Evolutionary conservation across 306 rosid genomes (phyloP), one percentile per base, ranked within the genome.

Genomic region (Vachellia pachyceras): DNA sequence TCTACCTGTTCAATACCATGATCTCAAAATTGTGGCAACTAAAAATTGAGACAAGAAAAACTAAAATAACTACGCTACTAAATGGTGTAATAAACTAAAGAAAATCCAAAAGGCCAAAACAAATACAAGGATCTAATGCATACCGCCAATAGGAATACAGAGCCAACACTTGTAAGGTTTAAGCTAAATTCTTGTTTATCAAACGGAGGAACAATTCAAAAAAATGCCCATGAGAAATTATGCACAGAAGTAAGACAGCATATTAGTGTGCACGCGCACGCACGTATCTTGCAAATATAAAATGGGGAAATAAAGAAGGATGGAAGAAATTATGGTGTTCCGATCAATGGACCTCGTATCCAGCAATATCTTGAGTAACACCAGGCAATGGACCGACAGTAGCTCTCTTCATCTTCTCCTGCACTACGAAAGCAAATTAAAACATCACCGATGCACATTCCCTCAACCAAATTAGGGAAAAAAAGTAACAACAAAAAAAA

Each of bases 301-400:
- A 50, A 46, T 46, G 52, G 17, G 52, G 52, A 46, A n/a, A 54
- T 23, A 22, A 41, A 57, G 10, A 20, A 55, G 37, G 40, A 11
- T 55, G 20, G 44, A 54, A 50, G 49, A 50, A 57, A 60, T 33
- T 35, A 35, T 46, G 42, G 15, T 20, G 47, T 73, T 40, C 46
- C 37, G 70, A 58, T 39, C 73, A 79, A 47, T 11, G 61, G 22
- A 94, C 97, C 97, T 92, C 91, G 77, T 69, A 94, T 75, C 98
- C 98, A 29, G 98, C 93, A 85, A 94, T 94, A 79, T 91, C 98
- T 86, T 92, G 98, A 75, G 98, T 91, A 81, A 94, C 97, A 83
- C 98, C 97, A 41, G 97, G 98, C 83, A 92, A 76, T 3, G 97
- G 98, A 70, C 97, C 98, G 40, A 94, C 98, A n/a, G 86, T 72